Base-by-base conservation (phyloP, 768 basidiomycete genomes). In the Kwoniella dendrophila region DNA sequence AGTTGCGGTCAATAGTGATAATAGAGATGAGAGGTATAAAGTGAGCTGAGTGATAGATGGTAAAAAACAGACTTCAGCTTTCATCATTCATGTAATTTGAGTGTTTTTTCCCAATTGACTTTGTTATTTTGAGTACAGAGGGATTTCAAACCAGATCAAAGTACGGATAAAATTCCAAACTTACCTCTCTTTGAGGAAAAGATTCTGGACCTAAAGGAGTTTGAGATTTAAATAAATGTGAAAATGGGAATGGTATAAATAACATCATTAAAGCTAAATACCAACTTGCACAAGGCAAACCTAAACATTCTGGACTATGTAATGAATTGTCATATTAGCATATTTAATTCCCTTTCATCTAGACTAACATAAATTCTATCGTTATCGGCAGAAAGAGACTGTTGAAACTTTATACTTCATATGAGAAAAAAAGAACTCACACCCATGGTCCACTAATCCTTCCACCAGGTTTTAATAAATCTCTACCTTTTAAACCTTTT, bases 171-270 rank as follows among this genome's bases (percentile, higher is more conserved):
- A 11, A 12, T 22, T 12, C 6, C 8, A 26, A 32, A 68, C 73
- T 33, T 22, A 80, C 79, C 68, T 80, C 78, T 36, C 79, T 73
- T 49, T 81, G 80, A 1, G 82, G 81, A 61, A 82, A 82, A 3
- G 69, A 53, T 24, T 80, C 70, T 22, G 67, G 60, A 3, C 68
- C 71, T 2, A 67, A 69, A 6, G 55, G 36, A 30, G 29, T 32
- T 20, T 51, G 52, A 14, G 32, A 27, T 18, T 56, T 58, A 14
- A 82, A 78, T 58, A 80, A 67, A 24, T 88, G 84, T 47, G 92
- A 90, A 79, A 96, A 99, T 0, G 92, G 90, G 73, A 97, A 94
- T 0, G 95, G 95, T 59, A 96, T 95, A 73, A 98, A 99, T 4
- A 96, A 82, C 59, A 92, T 90, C 66, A 99, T 81, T 41, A 88